Evolutionary conservation across 108 stramenopile genomes (phyloP).

Genomic region (Seminavis robusta): DNA sequence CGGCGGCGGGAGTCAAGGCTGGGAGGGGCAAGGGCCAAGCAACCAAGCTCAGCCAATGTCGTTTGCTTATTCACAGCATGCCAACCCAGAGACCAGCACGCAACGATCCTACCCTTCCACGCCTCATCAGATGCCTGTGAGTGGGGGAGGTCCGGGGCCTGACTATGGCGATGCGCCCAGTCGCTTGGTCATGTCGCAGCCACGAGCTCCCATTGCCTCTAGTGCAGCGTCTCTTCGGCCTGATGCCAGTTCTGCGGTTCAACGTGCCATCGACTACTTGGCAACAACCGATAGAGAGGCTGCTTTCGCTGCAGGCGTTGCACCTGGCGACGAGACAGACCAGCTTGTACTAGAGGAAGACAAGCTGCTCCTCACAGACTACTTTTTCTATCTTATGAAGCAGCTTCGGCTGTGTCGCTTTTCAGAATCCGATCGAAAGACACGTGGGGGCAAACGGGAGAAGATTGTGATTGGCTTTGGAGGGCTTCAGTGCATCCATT

Average conservation of each 20-base stretch:
- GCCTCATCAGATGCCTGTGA: too few relatives aligned
- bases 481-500: constrained; percentile 84
- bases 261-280: constrained; percentile 6
- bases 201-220: background rate
- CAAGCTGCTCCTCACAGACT: constrained; percentile 73
- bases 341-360: constrained; percentile 52
- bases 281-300: constrained; percentile 12
- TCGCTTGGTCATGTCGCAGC: background rate
- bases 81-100: too few relatives aligned
- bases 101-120: too few relatives aligned
- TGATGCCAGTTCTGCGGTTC: background rate
- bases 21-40: too few relatives aligned
- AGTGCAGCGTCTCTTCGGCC: background rate
- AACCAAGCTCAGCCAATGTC: background rate
- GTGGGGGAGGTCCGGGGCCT: background rate
- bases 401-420: constrained; percentile 80
- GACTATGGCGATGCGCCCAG: background rate
- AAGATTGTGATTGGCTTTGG: constrained; percentile 80
- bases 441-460: constrained; percentile 88
- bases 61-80: background rate
- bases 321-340: constrained; percentile 4
- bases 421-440: constrained; percentile 80
- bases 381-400: constrained; percentile 84
- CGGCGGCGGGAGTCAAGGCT: background rate
- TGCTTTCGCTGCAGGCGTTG: background rate